Evolutionary conservation across 257 asterid genomes (phyloP).

Genomic region (Galeopsis tetrahit): DNA sequence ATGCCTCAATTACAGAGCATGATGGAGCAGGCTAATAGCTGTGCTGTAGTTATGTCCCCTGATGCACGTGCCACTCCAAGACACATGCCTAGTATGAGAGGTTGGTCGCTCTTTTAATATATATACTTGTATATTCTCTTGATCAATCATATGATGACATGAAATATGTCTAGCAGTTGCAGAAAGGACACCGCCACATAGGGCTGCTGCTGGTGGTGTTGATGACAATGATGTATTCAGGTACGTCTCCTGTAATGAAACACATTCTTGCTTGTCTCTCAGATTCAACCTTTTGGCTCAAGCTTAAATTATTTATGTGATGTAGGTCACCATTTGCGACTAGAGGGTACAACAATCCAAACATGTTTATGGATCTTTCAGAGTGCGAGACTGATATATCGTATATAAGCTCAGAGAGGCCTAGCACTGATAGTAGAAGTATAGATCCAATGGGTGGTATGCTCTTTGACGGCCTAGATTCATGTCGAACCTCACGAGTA

Average conservation of each 20-base stretch:
- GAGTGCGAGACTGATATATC: conserved; percentile 64
- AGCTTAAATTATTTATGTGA: not conserved
- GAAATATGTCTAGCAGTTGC: conserved; percentile 33
- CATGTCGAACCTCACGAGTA: conserved; percentile 47
- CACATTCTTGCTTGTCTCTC: not conserved
- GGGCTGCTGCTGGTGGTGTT: conserved; percentile 38
- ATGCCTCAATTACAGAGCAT: conserved; percentile 40
- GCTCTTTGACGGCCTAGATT: conserved; percentile 45
- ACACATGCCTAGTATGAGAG: conserved; percentile 42
- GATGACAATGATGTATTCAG: conserved; percentile 47
- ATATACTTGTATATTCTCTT: not conserved
- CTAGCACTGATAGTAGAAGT: conserved; percentile 53
- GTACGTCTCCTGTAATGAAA: conserved; percentile 35
- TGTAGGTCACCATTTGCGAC: conserved; percentile 54
- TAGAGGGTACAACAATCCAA: conserved; percentile 42
- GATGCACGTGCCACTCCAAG: conserved; percentile 34
- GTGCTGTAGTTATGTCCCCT: conserved; percentile 20
- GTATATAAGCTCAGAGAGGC: conserved; percentile 66
- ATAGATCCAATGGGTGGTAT: conserved; percentile 42
- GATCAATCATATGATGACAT: not conserved
- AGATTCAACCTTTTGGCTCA: conserved; percentile 1
- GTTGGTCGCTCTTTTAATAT: conserved; percentile 26
- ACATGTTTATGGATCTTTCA: conserved; percentile 44
- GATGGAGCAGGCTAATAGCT: conserved; percentile 36
- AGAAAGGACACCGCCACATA: conserved; percentile 44